These are phyloP conservation scores for Boechera stricta DNA, from an alignment of 345 rosid species.

Conservation along the genomic window DNA sequence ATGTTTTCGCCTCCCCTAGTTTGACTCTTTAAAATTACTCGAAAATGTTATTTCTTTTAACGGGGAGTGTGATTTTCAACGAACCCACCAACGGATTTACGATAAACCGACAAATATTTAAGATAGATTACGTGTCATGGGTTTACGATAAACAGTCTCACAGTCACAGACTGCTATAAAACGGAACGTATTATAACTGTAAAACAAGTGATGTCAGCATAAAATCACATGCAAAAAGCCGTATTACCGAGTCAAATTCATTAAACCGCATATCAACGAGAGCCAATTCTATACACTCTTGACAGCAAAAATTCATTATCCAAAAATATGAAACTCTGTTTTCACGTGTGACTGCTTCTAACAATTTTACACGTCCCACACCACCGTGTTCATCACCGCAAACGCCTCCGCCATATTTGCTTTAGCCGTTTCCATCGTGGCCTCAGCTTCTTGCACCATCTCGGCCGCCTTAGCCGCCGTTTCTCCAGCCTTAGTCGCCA, in stretches of 20 bases:
- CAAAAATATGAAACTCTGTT: not conserved
- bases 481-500: not conserved
- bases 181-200: too few relatives aligned
- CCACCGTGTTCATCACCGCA: not conserved
- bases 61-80: slow-evolving; percentile 3
- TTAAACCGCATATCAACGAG: not conserved
- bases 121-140: slow-evolving; percentile 10
- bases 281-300: too few relatives aligned
- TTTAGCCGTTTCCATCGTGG: slow-evolving; percentile 5
- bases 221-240: too few relatives aligned
- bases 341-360: not conserved
- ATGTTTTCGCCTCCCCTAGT: not conserved
- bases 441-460: slow-evolving; percentile 23
- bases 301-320: not conserved
- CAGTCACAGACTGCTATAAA: too few relatives aligned
- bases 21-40: not conserved
- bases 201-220: too few relatives aligned
- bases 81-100: slow-evolving; percentile 28
- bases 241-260: not conserved
- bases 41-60: not conserved
- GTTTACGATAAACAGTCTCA: not conserved
- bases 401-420: slow-evolving; percentile 15
- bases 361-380: slow-evolving; percentile 14
- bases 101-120: slow-evolving; percentile 11
- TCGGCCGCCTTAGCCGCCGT: not conserved